Percentiles rank a stretch among this genome's conserved stretches.
Evolutionary conservation across 2,329 filamentous ascomycete species (phyloP).

Genomic region (Onygena corvina): DNA sequence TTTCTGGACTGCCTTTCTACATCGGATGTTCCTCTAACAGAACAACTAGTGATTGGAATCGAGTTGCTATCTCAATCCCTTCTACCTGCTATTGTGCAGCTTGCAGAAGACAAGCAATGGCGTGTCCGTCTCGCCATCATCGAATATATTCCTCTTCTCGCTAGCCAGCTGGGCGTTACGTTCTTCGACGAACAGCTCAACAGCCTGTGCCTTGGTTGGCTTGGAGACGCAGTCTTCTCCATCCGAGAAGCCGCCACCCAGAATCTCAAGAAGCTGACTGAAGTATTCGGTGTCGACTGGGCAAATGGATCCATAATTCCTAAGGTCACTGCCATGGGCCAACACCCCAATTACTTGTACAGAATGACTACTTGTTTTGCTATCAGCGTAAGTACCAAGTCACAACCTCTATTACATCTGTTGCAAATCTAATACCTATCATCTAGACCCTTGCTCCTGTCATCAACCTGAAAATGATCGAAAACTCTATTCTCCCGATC

Average conservation of each 20-base stretch:
- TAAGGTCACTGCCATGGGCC: conserved; percentile 97
- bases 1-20: conserved; percentile 7
- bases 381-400: conserved; percentile 62
- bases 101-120: conserved; percentile 99
- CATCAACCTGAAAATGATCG: conserved; percentile 85
- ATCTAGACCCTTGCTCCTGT: conserved; percentile 79
- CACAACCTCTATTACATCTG: not conserved
- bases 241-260: conserved; percentile 95
- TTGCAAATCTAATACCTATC: not conserved
- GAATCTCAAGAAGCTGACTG: conserved; percentile 95
- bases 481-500: conserved; percentile 87
- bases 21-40: conserved; percentile 13
- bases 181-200: conserved; percentile 98
- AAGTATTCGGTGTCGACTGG: conserved; percentile 98
- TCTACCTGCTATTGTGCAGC: conserved; percentile 89
- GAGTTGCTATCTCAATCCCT: conserved; percentile 92
- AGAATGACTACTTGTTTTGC: conserved; percentile 99
- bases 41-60: conserved; percentile 73
- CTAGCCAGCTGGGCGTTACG: conserved; percentile 86
- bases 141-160: conserved; percentile 94
- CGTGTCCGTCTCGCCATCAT: conserved; percentile 95
- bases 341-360: conserved; percentile 97
- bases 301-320: conserved; percentile 93
- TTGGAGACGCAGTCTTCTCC: conserved; percentile 96
- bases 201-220: conserved; percentile 93